Conservation (phyloP, 2,329 filamentous ascomycete species). For the Verticillium alfalfae region DNA sequence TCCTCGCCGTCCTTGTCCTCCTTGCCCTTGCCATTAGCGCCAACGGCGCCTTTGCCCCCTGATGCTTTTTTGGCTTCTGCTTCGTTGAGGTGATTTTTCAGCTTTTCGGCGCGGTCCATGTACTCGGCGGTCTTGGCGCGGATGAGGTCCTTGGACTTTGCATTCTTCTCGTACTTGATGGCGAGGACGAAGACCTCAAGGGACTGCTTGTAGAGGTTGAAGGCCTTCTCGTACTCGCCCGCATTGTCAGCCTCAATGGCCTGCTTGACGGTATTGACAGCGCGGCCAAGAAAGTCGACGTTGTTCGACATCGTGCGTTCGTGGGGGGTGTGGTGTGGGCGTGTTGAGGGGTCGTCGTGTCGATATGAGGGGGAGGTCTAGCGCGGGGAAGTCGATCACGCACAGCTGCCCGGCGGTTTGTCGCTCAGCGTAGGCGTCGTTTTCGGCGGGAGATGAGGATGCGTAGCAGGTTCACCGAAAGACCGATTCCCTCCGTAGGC, state of each 20-base stretch:
- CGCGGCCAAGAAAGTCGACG: constrained; percentile 92
- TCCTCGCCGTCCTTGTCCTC: constrained; percentile 65
- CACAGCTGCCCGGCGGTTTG: not conserved
- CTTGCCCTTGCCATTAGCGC: constrained; percentile 58
- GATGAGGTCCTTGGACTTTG: constrained; percentile 95
- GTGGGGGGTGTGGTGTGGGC: not conserved
- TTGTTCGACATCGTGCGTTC: constrained; percentile 1
- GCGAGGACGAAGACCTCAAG: constrained; percentile 98
- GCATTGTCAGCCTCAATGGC: constrained; percentile 95
- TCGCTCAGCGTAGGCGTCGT: not conserved
- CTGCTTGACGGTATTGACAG: constrained; percentile 95
- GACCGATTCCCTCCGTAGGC: not conserved
- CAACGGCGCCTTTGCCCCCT: constrained; percentile 59
- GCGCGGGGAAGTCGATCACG: not conserved
- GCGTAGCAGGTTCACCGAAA: not conserved
- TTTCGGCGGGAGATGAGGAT: not conserved
- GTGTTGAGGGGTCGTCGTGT: not conserved
- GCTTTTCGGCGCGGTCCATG: constrained; percentile 97
- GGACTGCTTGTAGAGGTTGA: constrained; percentile 90
- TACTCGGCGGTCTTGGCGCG: constrained; percentile 92
- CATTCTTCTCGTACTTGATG: constrained; percentile 99
- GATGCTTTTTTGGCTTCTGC: constrained; percentile 69
- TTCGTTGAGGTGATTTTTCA: constrained; percentile 83
- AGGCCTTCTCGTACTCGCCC: constrained; percentile 95
- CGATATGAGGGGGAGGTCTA: not conserved